phyloP scores from a whole-genome alignment of 1,139 yeast genomes.

The Taphrina communis region DNA sequence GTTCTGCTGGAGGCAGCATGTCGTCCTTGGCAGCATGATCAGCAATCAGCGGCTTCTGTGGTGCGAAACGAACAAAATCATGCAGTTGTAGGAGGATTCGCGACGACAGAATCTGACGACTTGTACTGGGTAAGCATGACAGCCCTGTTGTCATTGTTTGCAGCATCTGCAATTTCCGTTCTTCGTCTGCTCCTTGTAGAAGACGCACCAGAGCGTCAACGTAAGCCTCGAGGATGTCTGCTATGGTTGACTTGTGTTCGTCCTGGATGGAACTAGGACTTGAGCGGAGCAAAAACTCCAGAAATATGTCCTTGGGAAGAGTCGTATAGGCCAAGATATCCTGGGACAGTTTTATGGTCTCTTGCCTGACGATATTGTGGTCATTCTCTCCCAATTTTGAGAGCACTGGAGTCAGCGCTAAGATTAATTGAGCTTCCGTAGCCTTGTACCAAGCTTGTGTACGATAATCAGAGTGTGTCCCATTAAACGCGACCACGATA shows the following conservation, averaged over 20 bases:
- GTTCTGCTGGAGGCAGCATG: not conserved
- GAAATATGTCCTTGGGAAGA: constrained; percentile 10
- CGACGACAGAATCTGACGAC: constrained; percentile 8
- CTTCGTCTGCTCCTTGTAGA: constrained; percentile 21
- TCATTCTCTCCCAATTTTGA: constrained; percentile 2
- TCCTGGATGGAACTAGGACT: constrained; percentile 7
- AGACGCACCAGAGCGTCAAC: constrained; percentile 19
- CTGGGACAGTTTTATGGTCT: constrained; percentile 7
- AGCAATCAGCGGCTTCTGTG: not conserved
- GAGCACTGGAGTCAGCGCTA: constrained; percentile 32
- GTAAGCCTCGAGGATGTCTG: constrained; percentile 13
- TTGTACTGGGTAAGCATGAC: not conserved
- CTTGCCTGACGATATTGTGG: constrained; percentile 4
- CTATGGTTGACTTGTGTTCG: not conserved
- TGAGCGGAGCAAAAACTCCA: constrained; percentile 24
- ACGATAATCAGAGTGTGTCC: constrained; percentile 17
- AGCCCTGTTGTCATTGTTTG: constrained; percentile 9
- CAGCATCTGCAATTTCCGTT: constrained; percentile 25
- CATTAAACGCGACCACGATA: constrained; percentile 3
- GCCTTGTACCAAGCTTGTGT: constrained; percentile 22
- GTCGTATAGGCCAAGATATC: not conserved
- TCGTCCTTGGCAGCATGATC: not conserved
- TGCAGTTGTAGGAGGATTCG: not conserved
- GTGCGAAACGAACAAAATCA: constrained; percentile 7
- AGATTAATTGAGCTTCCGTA: constrained; percentile 22